Conservation (phyloP, 2,329 filamentous ascomycete species). For the Lachnum nothofagi region DNA sequence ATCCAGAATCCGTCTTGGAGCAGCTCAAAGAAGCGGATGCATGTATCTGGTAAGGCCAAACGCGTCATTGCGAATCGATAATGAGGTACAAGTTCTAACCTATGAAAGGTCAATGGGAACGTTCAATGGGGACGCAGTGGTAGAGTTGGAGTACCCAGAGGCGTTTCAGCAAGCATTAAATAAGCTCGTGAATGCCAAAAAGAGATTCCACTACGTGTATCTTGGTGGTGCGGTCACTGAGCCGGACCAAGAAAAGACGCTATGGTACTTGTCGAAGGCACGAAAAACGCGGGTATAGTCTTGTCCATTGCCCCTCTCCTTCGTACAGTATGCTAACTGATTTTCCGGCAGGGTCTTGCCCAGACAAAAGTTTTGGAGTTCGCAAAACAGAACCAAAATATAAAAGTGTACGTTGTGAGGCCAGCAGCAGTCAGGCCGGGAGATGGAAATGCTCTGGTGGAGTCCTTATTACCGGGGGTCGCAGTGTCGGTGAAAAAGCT, state of each 20-base stretch:
- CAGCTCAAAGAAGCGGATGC: slow-evolving; percentile 17
- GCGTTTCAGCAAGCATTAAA: slow-evolving; percentile 14
- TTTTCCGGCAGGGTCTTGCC: slow-evolving; percentile 11
- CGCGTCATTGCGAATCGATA: slow-evolving; percentile 36
- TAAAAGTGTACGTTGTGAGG: slow-evolving; percentile 15
- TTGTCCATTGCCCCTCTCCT: not conserved
- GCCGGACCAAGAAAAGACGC: slow-evolving; percentile 35
- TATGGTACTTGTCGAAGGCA: slow-evolving; percentile 39
- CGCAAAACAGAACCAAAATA: slow-evolving; percentile 10
- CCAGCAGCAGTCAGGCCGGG: slow-evolving; percentile 10
- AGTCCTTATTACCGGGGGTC: slow-evolving; percentile 6
- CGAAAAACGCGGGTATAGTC: slow-evolving; percentile 27
- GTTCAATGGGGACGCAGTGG: slow-evolving; percentile 7
- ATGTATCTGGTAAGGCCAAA: slow-evolving; percentile 27
- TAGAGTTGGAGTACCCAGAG: slow-evolving; percentile 20
- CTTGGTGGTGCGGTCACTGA: slow-evolving; percentile 37
- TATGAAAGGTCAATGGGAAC: slow-evolving; percentile 29
- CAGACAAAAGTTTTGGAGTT: slow-evolving; percentile 14
- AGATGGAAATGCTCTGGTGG: slow-evolving; percentile 10
- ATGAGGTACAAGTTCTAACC: slow-evolving; percentile 42
- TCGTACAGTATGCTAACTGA: slow-evolving; percentile 6
- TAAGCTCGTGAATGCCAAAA: slow-evolving; percentile 25
- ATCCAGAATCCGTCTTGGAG: slow-evolving; percentile 23
- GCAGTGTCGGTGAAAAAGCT: slow-evolving; percentile 14
- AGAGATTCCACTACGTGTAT: slow-evolving; percentile 42